Conservation (phyloP, 306 rosid genomes). For the Acacia crassicarpa region DNA sequence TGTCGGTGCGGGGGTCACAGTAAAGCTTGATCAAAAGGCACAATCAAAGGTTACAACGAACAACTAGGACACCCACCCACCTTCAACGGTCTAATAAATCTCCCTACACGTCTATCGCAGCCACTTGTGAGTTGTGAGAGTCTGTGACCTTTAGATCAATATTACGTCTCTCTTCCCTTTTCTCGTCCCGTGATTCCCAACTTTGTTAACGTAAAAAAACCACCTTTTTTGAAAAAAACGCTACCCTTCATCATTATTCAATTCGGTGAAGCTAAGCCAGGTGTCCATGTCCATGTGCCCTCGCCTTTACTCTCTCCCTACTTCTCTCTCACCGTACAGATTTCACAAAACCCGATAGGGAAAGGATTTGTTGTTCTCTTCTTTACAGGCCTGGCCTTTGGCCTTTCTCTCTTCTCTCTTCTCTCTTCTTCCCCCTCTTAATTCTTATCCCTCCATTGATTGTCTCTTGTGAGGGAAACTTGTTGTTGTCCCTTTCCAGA, state of each 20-base stretch:
- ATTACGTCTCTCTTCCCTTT: not conserved
- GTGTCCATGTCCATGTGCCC: conserved; percentile 74
- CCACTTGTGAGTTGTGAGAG: conserved; percentile 21
- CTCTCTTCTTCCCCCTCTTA: not conserved
- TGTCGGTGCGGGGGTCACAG: conserved; percentile 18
- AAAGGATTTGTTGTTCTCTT: not conserved
- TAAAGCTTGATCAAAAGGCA: not conserved
- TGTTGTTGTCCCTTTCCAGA: conserved; percentile 22
- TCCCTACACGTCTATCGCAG: not conserved
- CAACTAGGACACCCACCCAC: not conserved
- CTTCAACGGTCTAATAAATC: conserved; percentile 24
- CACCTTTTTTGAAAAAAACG: conserved; percentile 45
- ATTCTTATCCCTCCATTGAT: conserved; percentile 11
- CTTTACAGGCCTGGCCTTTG: conserved; percentile 1
- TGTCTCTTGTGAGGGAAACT: conserved; percentile 8
- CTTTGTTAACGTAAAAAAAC: conserved; percentile 37
- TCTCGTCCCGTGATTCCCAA: conserved; percentile 37
- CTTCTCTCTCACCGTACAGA: not conserved
- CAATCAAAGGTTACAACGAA: not conserved
- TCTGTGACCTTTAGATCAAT: not conserved
- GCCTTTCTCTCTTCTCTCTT: not conserved
- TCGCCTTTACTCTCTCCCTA: conserved; percentile 41
- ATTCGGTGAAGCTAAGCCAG: conserved; percentile 44
- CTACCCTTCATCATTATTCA: conserved; percentile 41
- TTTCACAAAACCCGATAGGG: conserved; percentile 27